A percentile compares a stretch with the other conserved stretches of the same genome.
phyloP scores from a whole-genome alignment of 805 yeast genomes.

The Candida berthetii region DNA sequence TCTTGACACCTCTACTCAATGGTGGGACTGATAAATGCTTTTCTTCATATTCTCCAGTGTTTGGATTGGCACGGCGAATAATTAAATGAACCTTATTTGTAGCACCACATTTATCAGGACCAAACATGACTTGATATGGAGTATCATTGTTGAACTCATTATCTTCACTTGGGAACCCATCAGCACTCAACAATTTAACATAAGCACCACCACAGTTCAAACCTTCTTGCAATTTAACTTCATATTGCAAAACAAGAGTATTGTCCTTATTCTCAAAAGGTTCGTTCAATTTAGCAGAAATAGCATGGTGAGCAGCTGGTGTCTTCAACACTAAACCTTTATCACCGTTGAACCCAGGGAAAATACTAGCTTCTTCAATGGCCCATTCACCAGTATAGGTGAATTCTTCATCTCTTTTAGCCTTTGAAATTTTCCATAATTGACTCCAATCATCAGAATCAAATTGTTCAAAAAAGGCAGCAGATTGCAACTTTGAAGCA shows the following conservation, averaged over 20 bases:
- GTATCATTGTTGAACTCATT: constrained; percentile 55
- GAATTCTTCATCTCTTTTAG: constrained; percentile 44
- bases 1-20: constrained; percentile 39
- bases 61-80: constrained; percentile 49
- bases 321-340: constrained; percentile 71
- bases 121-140: constrained; percentile 86
- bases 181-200: constrained; percentile 58
- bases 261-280: constrained; percentile 55
- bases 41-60: constrained; percentile 54
- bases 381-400: constrained; percentile 73
- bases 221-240: constrained; percentile 77
- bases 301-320: constrained; percentile 79
- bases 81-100: constrained; percentile 79
- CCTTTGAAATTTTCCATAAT: constrained; percentile 59
- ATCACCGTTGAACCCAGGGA: constrained; percentile 60
- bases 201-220: constrained; percentile 88
- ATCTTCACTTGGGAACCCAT: constrained; percentile 27
- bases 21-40: constrained; percentile 68
- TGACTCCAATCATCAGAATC: constrained; percentile 28
- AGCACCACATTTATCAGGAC: constrained; percentile 87
- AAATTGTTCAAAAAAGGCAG: constrained; percentile 65
- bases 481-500: constrained; percentile 21
- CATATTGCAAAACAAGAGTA: constrained; percentile 82
- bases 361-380: constrained; percentile 53
- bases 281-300: constrained; percentile 52